phyloP scores from a whole-genome alignment of 495 filamentous ascomycete species.

The Neurospora sublineolata region DNA sequence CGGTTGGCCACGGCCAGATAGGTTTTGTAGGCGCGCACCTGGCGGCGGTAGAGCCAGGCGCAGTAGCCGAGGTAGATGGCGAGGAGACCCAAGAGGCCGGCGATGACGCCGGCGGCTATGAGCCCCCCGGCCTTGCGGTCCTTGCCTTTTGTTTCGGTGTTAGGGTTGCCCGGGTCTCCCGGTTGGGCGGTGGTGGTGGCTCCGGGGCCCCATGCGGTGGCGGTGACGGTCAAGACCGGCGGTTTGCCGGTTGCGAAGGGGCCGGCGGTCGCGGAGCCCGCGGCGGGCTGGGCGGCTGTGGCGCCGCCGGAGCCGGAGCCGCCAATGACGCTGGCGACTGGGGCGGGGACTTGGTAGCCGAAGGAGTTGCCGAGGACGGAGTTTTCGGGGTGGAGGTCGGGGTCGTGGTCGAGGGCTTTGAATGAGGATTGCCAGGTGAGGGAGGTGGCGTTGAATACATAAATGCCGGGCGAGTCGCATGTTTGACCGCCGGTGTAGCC shows the following conservation, averaged over 20 bases:
- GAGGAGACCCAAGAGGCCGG: constrained; percentile 45
- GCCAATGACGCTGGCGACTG: constrained; percentile 52
- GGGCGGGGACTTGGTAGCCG: constrained; percentile 52
- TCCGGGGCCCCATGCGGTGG: constrained; percentile 24
- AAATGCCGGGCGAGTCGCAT: constrained; percentile 60
- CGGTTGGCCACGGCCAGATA: constrained; percentile 48
- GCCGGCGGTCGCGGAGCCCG: constrained; percentile 48
- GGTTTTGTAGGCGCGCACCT: constrained; percentile 47
- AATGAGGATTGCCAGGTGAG: constrained; percentile 52
- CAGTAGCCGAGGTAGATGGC: constrained; percentile 59
- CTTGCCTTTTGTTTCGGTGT: constrained; percentile 13
- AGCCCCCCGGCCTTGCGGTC: constrained; percentile 43
- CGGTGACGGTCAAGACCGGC: constrained; percentile 53
- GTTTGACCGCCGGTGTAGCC: constrained; percentile 53
- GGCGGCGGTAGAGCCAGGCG: constrained; percentile 56
- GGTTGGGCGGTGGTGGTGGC: constrained; percentile 23
- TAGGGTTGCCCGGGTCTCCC: neutral
- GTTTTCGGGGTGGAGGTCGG: constrained; percentile 28
- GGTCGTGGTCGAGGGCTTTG: constrained; percentile 29
- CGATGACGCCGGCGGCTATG: constrained; percentile 53
- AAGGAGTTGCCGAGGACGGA: constrained; percentile 43
- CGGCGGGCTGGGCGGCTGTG: constrained; percentile 53
- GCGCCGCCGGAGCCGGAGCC: constrained; percentile 50
- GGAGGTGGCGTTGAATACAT: constrained; percentile 52
- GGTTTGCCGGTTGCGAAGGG: constrained; percentile 57